phyloP scores from a whole-genome alignment of 495 filamentous ascomycete genomes.

The Symbiotaphrina buchneri region DNA sequence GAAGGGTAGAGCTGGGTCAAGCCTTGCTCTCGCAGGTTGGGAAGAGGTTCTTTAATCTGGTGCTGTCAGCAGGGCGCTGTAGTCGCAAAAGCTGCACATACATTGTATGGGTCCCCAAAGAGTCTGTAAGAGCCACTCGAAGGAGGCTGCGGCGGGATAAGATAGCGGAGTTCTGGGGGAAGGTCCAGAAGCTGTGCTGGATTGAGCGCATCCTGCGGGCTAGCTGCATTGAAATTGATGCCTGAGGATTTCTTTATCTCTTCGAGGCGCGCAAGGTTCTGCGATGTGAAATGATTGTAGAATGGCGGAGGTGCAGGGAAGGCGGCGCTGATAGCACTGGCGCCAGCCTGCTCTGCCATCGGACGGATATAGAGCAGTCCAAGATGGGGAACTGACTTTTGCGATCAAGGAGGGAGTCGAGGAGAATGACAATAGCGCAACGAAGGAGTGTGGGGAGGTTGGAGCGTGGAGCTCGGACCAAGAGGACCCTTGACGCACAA shows the following conservation, averaged over 20 bases:
- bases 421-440: neutral
- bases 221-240: constrained; percentile 1
- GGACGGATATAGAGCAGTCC: neutral
- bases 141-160: constrained; percentile 64
- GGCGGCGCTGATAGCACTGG: constrained; percentile 23
- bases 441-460: no score
- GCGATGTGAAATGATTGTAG: constrained; percentile 68
- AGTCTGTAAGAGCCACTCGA: constrained; percentile 43
- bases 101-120: constrained; percentile 47
- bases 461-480: no score
- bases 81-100: no score
- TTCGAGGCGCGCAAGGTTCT: constrained; percentile 48
- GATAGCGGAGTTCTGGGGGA: constrained; percentile 49
- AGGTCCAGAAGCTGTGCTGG: constrained; percentile 17
- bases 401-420: neutral
- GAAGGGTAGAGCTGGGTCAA: constrained; percentile 46
- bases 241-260: constrained; percentile 14
- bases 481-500: no score
- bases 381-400: neutral
- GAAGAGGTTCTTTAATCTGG: constrained; percentile 37
- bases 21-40: constrained; percentile 40
- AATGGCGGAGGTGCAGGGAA: constrained; percentile 78
- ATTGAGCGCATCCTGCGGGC: constrained; percentile 6
- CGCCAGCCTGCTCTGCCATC: constrained; percentile 27
- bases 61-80: constrained; percentile 4